Percentiles rank a stretch among this genome's conserved stretches.
Evolutionary conservation across 2,329 filamentous ascomycete species (phyloP).

Genomic region (Verticillium nonalfalfae): DNA sequence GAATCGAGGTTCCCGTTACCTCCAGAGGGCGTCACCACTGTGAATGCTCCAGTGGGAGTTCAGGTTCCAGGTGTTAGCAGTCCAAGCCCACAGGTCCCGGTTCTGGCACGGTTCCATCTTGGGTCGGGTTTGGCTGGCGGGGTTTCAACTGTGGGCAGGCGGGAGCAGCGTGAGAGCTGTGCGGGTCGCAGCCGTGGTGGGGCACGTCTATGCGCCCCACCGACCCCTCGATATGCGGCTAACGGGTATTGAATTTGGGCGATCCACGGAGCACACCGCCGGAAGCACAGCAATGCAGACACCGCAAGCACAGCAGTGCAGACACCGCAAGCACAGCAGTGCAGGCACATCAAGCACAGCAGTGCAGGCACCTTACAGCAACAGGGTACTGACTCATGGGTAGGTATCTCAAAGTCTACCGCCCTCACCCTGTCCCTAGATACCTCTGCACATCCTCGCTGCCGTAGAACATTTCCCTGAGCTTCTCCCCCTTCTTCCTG

Average conservation of each 20-base stretch:
- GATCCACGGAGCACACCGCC: no score
- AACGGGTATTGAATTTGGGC: neutral
- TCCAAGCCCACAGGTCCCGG: neutral
- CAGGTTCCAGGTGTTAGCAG: neutral
- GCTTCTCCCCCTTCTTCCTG: conserved; percentile 53
- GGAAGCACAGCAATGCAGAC: no score
- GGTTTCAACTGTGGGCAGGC: neutral
- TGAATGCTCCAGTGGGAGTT: neutral
- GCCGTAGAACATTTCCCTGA: conserved; percentile 68
- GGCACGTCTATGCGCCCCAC: neutral
- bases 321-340: no score
- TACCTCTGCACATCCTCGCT: conserved; percentile 73
- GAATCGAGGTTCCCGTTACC: neutral
- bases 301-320: no score
- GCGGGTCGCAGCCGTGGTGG: neutral
- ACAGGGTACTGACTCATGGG: no score
- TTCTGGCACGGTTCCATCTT: neutral
- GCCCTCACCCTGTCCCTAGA: conserved; percentile 35
- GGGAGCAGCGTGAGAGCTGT: neutral
- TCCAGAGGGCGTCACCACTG: neutral
- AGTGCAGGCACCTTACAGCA: no score
- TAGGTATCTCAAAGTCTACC: neutral
- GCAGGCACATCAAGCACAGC: no score
- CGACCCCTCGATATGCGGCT: neutral
- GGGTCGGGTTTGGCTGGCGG: neutral